Evolutionary conservation across 2,329 filamentous ascomycete genomes (phyloP), one percentile per base, ranked within the genome.

Genomic region (Albophoma yamanashiensis): DNA sequence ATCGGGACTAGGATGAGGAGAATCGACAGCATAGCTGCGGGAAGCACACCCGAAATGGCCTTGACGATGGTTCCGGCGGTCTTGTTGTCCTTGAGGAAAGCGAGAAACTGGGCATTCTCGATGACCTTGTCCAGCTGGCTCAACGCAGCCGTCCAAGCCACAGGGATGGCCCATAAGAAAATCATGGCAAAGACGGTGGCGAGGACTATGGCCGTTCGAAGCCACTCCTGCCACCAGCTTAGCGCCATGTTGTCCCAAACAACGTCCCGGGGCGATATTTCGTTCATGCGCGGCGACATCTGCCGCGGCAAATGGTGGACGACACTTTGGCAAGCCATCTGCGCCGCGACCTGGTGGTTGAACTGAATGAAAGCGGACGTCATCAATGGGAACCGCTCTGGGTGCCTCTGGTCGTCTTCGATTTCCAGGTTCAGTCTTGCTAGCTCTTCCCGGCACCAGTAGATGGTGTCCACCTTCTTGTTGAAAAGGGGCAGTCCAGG

Each of bases 331-430:
- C 92, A 97, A 61, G 93, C 94, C 94, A 99, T 97, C 69, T 99
- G 94, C 0, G 94, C 94, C 7, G 93, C 92, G 1, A 97, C 90
- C 71, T 99, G 94, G 69, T 97, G 89, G 69, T 99, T 96, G 80
- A 99, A 99, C 71, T 99, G 94, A 62, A 99, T 92, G 67, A 99
- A 99, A 0, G 94, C 94, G 0, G 93, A 96, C 68, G 90, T 96
- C 92, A 97, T 95, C 55, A 92, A 76, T 0, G 93, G 92, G 63
- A 91, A 97, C 5, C 88, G 85, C 65, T 97, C 92, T 0, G 89
- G 88, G 56, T 94, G 81, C 58, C 88, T 82, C 71, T 99, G 94
- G 65, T 97, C 94, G 53, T 88, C 79, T 66, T 97, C 92, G 59
- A 99, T 97, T 70, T 97, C 92, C 58, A 92, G 70, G 65, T 97